A percentile compares a stretch with the other conserved stretches of the same genome.
Evolutionary conservation across 2,329 filamentous ascomycete genomes (phyloP).

Genomic region (Diplodia corticola): DNA sequence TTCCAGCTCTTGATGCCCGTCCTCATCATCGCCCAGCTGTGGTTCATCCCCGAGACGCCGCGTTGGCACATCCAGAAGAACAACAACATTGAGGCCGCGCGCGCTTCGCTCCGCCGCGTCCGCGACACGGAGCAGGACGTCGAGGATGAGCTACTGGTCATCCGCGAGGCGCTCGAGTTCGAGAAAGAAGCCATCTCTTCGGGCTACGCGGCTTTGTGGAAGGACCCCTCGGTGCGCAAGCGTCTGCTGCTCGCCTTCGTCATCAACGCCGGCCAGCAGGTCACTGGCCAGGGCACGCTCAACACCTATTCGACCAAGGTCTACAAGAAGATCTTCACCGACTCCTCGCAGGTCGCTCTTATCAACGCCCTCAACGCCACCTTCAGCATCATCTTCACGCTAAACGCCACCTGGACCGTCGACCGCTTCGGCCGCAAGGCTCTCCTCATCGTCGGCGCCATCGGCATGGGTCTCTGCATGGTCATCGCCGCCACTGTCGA

Average conservation of each 20-base stretch:
- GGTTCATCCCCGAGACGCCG: slow-evolving; percentile 54
- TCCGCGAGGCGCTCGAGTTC: slow-evolving; percentile 69
- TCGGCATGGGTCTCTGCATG: slow-evolving; percentile 72
- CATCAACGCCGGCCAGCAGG: slow-evolving; percentile 70
- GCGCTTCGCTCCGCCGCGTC: slow-evolving; percentile 58
- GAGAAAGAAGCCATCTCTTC: slow-evolving; percentile 68
- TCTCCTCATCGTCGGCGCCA: slow-evolving; percentile 66
- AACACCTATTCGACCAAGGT: slow-evolving; percentile 74
- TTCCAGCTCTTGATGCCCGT: slow-evolving; percentile 70
- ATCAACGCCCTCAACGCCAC: slow-evolving; percentile 76
- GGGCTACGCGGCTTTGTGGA: slow-evolving; percentile 67
- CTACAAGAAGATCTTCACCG: slow-evolving; percentile 69
- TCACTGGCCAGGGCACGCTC: slow-evolving; percentile 70
- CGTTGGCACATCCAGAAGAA: slow-evolving; percentile 58
- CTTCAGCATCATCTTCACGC: slow-evolving; percentile 70
- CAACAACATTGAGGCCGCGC: slow-evolving; percentile 61
- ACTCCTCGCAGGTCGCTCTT: slow-evolving; percentile 58
- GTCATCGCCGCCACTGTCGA: slow-evolving; percentile 62
- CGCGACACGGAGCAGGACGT: slow-evolving; percentile 66
- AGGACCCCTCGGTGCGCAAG: slow-evolving; percentile 67
- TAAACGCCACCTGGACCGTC: slow-evolving; percentile 72
- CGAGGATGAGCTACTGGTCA: slow-evolving; percentile 64
- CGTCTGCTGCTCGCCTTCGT: slow-evolving; percentile 65
- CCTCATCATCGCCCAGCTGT: slow-evolving; percentile 60
- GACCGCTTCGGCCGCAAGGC: slow-evolving; percentile 71